Evolutionary conservation across 306 rosid species (phyloP).

Genomic region (Cotoneaster glaucophyllus): DNA sequence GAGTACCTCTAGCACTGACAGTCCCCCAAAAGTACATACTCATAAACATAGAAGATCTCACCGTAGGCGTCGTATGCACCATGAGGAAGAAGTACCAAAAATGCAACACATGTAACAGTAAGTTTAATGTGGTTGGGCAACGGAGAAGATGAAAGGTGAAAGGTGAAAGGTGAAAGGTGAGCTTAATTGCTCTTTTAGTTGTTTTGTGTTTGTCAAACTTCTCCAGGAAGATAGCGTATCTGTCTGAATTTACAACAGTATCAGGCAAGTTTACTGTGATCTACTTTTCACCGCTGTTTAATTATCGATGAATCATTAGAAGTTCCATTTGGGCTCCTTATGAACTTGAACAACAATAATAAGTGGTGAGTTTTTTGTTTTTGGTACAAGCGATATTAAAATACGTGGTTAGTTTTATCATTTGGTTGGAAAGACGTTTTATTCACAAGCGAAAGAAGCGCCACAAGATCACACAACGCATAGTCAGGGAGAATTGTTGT

Average conservation of each 20-base stretch:
- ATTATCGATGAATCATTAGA: background rate
- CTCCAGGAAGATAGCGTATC: background rate
- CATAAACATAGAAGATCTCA: slow-evolving; percentile 52
- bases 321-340: background rate
- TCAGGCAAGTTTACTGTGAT: background rate
- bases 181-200: background rate
- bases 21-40: slow-evolving; percentile 27
- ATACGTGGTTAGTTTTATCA: background rate
- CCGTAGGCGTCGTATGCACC: slow-evolving; percentile 55
- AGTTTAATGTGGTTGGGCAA: slow-evolving; percentile 16
- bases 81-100: slow-evolving; percentile 25
- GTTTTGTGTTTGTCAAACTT: background rate
- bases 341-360: background rate
- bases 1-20: slow-evolving; percentile 13
- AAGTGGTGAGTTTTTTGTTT: background rate
- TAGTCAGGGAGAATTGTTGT: background rate
- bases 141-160: background rate
- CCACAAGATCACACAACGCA: too few relatives aligned
- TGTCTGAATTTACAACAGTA: background rate
- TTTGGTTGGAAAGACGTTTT: background rate
- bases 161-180: too few relatives aligned
- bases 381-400: background rate
- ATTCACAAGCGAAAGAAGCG: background rate
- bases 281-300: background rate
- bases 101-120: slow-evolving; percentile 13